These are phyloP conservation scores for Diaporthe sp. DNA, from an alignment of 2,329 filamentous ascomycete species.

Conservation along the genomic window DNA sequence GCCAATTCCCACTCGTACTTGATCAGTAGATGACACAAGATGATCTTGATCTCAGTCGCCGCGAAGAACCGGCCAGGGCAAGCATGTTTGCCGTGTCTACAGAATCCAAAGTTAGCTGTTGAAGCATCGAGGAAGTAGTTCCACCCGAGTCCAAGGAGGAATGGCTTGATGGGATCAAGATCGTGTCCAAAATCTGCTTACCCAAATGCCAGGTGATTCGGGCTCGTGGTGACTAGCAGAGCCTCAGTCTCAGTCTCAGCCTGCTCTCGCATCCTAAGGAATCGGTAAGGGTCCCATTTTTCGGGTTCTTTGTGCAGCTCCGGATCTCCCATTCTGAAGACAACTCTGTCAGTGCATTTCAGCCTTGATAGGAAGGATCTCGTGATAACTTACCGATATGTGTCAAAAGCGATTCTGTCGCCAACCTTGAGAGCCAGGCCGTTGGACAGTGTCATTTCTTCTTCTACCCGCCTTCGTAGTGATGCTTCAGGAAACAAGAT, in stretches of 20 bases:
- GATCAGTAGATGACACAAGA: not conserved
- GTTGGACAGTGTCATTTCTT: not conserved
- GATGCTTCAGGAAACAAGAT: not conserved
- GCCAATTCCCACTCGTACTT: slow-evolving; percentile 17
- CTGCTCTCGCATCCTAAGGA: not conserved
- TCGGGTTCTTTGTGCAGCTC: not conserved
- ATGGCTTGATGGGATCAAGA: no score
- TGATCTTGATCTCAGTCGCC: slow-evolving; percentile 17
- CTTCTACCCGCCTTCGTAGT: not conserved
- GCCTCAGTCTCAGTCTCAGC: not conserved
- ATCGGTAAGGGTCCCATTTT: slow-evolving; percentile 17
- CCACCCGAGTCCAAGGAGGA: no score
- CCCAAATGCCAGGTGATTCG: slow-evolving; percentile 2
- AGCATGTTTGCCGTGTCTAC: not conserved
- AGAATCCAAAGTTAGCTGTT: no score
- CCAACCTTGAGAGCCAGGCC: not conserved
- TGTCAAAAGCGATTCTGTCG: slow-evolving; percentile 1
- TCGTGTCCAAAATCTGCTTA: no score
- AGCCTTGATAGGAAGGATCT: not conserved
- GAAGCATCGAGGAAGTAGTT: no score
- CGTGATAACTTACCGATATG: not conserved
- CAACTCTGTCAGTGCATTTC: not conserved
- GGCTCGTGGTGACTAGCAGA: slow-evolving; percentile 1
- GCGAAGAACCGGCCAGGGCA: slow-evolving; percentile 22
- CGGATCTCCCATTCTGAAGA: not conserved